Evolutionary conservation across 140 eudicot genomes (phyloP), one percentile per base, ranked within the genome.

Genomic region (Anethum foeniculum): DNA sequence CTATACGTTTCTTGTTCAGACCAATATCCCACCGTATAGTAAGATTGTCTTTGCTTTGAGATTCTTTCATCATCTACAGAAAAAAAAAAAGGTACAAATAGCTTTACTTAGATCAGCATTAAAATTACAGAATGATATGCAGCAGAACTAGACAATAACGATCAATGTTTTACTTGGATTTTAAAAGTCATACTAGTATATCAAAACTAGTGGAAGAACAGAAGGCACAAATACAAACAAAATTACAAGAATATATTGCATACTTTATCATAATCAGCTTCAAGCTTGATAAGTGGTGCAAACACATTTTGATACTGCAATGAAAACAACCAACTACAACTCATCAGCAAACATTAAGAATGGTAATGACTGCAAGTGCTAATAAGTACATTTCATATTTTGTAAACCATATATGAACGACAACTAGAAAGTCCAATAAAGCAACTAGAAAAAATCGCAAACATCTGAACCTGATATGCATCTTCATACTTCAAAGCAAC

Each of bases 21-120:
- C 99, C 99, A 85, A 96, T 88, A 84, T 96, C 99, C 99, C 99
- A 96, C 75, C 99, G 92, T 46, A 96, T 83, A 1, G 98, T 96
- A 69, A 96, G 87, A 83, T 87, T 96, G 84, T 96, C 99, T 91
- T 96, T 96, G 86, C 99, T 96, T 86, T 96, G 99, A 69, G 99
- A 96, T 86, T 96, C 99, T 82, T 96, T 96, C 99, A 96, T 96
- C 99, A 93, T 96, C 98, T 96, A 80, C 77, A n/a, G 47, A 82
- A 81, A 47, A 13, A 64, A 41, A 75, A 27, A 44, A 75, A 27
- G 10, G 11, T 75, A 13, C 32, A 39, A 41, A 34, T 71, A 13
- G 2, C 41, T 28, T 65, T 27, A 41, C 7, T 30, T 30, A 65
- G 39, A 27, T 27, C 19, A 0, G 41, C 7, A 27, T 65, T 14